phyloP scores from a whole-genome alignment of 495 filamentous ascomycete species.

The Podospora tetraspora region DNA sequence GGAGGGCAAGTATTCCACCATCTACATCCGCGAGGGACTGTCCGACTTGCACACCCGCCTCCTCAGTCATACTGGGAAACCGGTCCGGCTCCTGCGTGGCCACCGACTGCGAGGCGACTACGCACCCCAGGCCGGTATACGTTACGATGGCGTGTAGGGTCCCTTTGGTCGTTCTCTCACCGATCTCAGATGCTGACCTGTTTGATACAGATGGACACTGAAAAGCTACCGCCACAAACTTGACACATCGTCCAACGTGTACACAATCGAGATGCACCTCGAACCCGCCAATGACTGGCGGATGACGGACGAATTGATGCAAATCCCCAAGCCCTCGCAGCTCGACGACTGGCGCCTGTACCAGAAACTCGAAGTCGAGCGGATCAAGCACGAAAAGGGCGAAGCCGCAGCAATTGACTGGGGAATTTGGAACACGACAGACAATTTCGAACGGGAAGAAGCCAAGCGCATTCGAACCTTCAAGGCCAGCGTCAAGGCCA shows the following conservation, averaged over 20 bases:
- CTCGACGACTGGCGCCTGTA: constrained; percentile 44
- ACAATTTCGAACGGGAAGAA: constrained; percentile 9
- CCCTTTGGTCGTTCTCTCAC: not conserved
- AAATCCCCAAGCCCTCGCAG: constrained; percentile 41
- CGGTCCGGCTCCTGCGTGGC: constrained; percentile 43
- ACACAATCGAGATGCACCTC: constrained; percentile 34
- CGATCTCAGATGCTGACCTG: not conserved
- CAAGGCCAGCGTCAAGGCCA: constrained; percentile 8
- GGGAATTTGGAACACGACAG: constrained; percentile 9
- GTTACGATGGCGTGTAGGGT: constrained; percentile 49
- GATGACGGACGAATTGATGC: constrained; percentile 26
- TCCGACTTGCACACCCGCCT: constrained; percentile 36
- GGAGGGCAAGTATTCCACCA: constrained; percentile 20
- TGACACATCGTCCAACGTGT: constrained; percentile 24
- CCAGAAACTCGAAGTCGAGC: constrained; percentile 36
- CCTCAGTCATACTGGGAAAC: constrained; percentile 33
- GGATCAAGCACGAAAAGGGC: constrained; percentile 14
- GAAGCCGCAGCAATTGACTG: constrained; percentile 3
- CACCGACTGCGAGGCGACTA: constrained; percentile 38
- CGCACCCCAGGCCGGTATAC: constrained; percentile 41
- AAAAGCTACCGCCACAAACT: constrained; percentile 36
- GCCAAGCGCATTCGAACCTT: constrained; percentile 11
- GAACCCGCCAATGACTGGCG: constrained; percentile 29
- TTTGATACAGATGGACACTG: constrained; percentile 27
- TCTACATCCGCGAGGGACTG: constrained; percentile 31